Evolutionary conservation across 2,329 filamentous ascomycete genomes (phyloP), one percentile per base, ranked within the genome.

Genomic region (Nigrospora osmanthi): DNA sequence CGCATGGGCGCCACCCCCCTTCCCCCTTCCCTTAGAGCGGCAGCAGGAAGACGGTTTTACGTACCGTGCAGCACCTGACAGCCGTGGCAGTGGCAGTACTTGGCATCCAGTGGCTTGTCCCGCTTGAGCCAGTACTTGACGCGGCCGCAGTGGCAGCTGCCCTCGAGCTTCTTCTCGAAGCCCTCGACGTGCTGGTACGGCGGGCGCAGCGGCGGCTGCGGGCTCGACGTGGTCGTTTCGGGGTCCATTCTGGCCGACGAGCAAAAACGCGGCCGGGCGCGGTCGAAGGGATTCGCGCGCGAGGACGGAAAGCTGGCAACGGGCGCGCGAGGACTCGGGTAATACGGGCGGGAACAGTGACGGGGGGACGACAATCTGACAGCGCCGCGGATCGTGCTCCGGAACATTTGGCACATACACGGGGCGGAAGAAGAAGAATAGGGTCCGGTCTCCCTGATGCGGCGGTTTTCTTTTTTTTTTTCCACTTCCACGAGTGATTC

Each of bases 81-180:
- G 38, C 84, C 87, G 0, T 72, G 73, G 65, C 89, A 95, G 65
- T 95, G 89, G 61, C 89, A 95, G 57, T 85, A 83, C 60, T 94
- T 95, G 17, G 78, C 74, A 32, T 83, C 78, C 32, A 94, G 66
- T 1, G 89, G 89, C 57, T 75, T 77, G 41, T 86, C 76, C 15
- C 83, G 70, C 40, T 71, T 80, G 34, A 94, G 60, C 59, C 85
- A 74, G 59, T 88, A 95, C 55, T 78, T 68, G n/a, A 94, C 76
- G 46, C 73, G 74, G 0, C 85, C 84, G 60, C 89, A 95, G 57
- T 93, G 84, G 63, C 89, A 95, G 33, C 54, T 54, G 23, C 58
- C 60, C 23, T 54, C 56, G 46, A 57, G 58, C 35, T 52, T 52
- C 53, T 59, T 61, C 7, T 54, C 47, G 41, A 60, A 60, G 16